Evolutionary conservation across 305 asterid species (phyloP).

Genomic region (Solanum aculeatissimum): DNA sequence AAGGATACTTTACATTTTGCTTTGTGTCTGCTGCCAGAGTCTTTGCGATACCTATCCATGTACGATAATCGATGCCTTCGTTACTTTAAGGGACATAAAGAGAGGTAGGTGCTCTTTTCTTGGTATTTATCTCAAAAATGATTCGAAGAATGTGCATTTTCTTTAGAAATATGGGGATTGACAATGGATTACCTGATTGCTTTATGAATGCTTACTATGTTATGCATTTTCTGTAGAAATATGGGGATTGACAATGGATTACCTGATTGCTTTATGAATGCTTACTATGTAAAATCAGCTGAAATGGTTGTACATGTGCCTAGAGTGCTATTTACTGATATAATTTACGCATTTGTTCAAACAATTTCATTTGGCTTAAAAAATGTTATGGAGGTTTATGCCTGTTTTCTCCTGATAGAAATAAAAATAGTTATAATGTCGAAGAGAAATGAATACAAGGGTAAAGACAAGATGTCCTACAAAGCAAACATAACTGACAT

Average conservation of each 20-base stretch:
- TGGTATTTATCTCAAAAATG: neutral
- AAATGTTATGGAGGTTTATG: neutral
- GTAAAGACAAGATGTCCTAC: neutral
- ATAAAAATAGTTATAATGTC: neutral
- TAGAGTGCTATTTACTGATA: neutral
- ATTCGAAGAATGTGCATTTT: neutral
- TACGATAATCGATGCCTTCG: slow-evolving; percentile 94
- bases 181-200: neutral
- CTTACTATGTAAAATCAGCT: neutral
- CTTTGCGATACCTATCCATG: slow-evolving; percentile 75
- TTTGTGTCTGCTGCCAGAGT: slow-evolving; percentile 35
- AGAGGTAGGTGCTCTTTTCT: slow-evolving; percentile 34
- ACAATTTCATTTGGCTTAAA: neutral
- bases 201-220: neutral
- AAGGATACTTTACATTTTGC: slow-evolving; percentile 11
- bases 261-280: neutral
- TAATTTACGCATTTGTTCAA: neutral
- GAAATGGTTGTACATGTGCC: neutral
- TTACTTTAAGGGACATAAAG: slow-evolving; percentile 89
- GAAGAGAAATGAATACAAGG: neutral
- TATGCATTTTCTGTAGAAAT: neutral
- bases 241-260: neutral
- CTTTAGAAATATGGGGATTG: neutral
- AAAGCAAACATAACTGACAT: neutral
- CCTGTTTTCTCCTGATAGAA: neutral